Evolutionary conservation across 148 eudicot genomes (phyloP).

Genomic region (Dianthus caryophyllus): DNA sequence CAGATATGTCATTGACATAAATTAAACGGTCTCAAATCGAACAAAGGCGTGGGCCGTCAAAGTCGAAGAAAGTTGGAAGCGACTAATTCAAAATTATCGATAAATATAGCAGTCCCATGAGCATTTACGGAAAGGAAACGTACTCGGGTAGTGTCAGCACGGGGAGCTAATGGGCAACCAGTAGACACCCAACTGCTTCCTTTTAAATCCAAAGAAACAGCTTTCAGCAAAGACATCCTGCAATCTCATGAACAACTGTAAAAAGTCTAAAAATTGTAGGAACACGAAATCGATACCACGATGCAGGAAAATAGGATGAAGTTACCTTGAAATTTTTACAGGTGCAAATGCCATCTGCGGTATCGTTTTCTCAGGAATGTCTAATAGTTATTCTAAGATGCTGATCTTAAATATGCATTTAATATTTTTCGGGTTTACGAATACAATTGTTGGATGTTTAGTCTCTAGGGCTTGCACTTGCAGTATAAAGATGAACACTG

Average conservation of each 20-base stretch:
- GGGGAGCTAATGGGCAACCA: constrained; percentile 25
- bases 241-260: constrained; percentile 9
- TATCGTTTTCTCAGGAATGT: constrained; percentile 8
- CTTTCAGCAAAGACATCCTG: constrained; percentile 31
- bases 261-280: neutral
- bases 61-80: too few species aligned
- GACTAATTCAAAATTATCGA: neutral
- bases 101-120: neutral
- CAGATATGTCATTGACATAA: constrained; percentile 10
- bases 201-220: constrained; percentile 22
- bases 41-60: too few species aligned
- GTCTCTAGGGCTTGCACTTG: constrained; percentile 7
- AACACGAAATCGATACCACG: neutral
- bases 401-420: constrained; percentile 8
- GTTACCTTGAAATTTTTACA: constrained; percentile 37
- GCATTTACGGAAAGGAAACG: neutral
- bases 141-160: constrained; percentile 29
- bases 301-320: neutral
- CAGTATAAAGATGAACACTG: constrained; percentile 23
- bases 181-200: constrained; percentile 30
- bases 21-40: neutral
- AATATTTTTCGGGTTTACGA: neutral
- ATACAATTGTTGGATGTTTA: neutral
- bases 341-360: constrained; percentile 36
- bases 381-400: constrained; percentile 13